Conservation (phyloP, 345 rosid genomes). For the Nephelium lappaceum region DNA sequence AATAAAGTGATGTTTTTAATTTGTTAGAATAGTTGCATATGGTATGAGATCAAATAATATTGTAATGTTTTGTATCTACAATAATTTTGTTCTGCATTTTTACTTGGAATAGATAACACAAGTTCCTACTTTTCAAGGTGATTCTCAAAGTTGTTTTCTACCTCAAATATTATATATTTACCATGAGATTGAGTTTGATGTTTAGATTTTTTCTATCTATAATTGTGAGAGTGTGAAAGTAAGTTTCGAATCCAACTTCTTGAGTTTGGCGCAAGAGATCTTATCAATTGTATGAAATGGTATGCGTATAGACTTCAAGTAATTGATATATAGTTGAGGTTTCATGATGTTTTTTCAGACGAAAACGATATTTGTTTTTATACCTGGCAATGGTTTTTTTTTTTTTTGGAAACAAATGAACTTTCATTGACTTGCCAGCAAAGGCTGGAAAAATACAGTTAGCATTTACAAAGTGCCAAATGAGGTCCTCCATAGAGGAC, state of each 20-base stretch:
- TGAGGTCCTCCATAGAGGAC: too few species aligned
- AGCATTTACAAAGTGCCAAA: too few species aligned
- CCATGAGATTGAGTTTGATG: not conserved
- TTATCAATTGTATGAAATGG: not conserved
- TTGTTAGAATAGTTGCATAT: not conserved
- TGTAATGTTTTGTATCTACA: conserved; percentile 3
- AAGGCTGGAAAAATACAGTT: too few species aligned
- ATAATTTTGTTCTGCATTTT: not conserved
- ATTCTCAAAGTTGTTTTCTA: not conserved
- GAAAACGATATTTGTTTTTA: too few species aligned
- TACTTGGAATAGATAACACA: not conserved
- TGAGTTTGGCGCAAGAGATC: not conserved
- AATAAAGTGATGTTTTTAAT: not conserved
- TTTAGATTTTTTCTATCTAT: not conserved
- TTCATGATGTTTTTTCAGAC: not conserved
- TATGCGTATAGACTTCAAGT: too few species aligned
- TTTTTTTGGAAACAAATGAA: too few species aligned
- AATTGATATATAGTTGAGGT: not conserved
- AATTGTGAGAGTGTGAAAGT: not conserved
- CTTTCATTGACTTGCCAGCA: too few species aligned
- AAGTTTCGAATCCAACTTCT: not conserved
- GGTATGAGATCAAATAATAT: not conserved
- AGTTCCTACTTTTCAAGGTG: not conserved
- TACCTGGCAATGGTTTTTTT: too few species aligned
- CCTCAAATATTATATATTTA: not conserved